phyloP scores from a whole-genome alignment of 495 filamentous ascomycete genomes.

The Penicillium verhagenii region DNA sequence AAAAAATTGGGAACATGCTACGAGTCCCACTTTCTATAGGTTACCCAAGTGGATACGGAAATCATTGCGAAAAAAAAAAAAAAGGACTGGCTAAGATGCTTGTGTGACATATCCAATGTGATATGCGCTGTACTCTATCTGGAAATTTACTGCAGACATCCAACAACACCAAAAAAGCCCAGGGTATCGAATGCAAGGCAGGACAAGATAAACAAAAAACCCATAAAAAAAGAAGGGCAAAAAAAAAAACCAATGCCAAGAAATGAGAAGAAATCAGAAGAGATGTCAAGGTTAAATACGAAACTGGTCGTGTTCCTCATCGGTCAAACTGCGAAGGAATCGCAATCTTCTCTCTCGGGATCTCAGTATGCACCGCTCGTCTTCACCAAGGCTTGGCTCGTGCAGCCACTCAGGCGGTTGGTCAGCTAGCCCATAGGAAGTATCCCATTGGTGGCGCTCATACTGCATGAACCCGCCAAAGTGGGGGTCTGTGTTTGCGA shows the following conservation, averaged over 20 bases:
- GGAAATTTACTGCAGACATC: slow-evolving; percentile 10
- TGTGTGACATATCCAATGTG: slow-evolving; percentile 4
- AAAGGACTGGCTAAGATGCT: not conserved
- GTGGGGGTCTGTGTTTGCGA: slow-evolving; percentile 70
- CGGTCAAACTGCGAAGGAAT: slow-evolving; percentile 33
- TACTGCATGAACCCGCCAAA: slow-evolving; percentile 82
- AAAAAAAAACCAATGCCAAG: no score
- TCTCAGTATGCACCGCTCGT: slow-evolving; percentile 35
- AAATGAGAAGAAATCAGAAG: slow-evolving; percentile 9
- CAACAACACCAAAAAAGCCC: slow-evolving; percentile 16
- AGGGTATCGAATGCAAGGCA: slow-evolving; percentile 30
- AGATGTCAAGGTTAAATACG: slow-evolving; percentile 22
- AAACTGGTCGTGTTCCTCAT: slow-evolving; percentile 39
- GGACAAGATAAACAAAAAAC: not conserved
- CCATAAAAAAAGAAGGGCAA: not conserved
- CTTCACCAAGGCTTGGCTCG: slow-evolving; percentile 35
- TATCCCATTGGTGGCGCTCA: slow-evolving; percentile 55
- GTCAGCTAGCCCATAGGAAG: slow-evolving; percentile 28
- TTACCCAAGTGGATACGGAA: not conserved
- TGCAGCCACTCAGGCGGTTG: slow-evolving; percentile 39
- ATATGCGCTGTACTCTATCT: slow-evolving; percentile 11
- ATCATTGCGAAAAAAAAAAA: not conserved
- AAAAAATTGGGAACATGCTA: not conserved
- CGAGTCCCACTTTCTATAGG: not conserved
- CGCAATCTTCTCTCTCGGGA: slow-evolving; percentile 33